A percentile compares a stretch with the other conserved stretches of the same genome.
These are phyloP conservation scores for Fraxinus americana DNA, from an alignment of 257 asterid genomes.

Conservation along the genomic window DNA sequence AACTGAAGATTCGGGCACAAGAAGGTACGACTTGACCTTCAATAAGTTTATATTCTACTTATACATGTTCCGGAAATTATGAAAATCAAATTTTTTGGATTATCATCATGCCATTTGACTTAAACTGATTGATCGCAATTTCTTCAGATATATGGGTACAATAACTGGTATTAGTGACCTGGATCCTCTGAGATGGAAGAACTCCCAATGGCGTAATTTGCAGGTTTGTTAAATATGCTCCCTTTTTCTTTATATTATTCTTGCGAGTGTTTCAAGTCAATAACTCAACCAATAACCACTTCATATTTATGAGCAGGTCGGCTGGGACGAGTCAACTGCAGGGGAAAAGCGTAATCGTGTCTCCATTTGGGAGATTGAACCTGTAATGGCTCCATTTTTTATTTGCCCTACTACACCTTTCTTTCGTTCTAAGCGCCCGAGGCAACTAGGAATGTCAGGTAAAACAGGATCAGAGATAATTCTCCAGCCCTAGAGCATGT, in stretches of 20 bases:
- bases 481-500: background rate
- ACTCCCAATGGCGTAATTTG: constrained; percentile 96
- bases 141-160: constrained; percentile 89
- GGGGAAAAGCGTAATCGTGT: constrained; percentile 90
- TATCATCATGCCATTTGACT: background rate
- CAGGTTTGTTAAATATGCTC: constrained; percentile 48
- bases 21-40: constrained; percentile 52
- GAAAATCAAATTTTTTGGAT: background rate
- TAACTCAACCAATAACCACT: constrained; percentile 1
- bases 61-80: background rate
- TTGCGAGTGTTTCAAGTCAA: background rate
- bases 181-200: constrained; percentile 89
- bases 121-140: constrained; percentile 10
- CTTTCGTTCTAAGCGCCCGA: constrained; percentile 79
- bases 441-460: constrained; percentile 95
- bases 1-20: constrained; percentile 93
- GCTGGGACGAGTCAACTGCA: constrained; percentile 96
- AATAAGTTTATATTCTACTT: background rate
- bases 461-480: background rate
- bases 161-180: constrained; percentile 86
- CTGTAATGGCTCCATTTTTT: constrained; percentile 94
- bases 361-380: constrained; percentile 97
- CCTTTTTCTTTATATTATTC: background rate
- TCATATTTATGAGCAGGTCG: constrained; percentile 52
- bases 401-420: constrained; percentile 89